Evolutionary conservation across 176 grass and related monocot genomes (phyloP).

Genomic region (Carex kokanica): DNA sequence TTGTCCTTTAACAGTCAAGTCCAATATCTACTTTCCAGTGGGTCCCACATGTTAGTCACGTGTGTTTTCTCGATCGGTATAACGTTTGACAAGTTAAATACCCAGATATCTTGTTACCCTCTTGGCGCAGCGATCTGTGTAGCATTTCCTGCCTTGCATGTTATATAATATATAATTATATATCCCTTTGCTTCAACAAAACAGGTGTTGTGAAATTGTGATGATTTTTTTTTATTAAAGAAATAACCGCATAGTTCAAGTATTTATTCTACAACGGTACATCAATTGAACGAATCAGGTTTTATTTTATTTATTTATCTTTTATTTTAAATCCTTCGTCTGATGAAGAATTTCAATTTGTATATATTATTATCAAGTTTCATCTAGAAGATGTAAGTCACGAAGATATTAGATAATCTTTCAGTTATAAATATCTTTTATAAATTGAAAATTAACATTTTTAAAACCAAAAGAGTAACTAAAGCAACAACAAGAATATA

Average conservation of each 20-base stretch:
- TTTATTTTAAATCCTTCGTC: background rate
- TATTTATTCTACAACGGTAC: background rate
- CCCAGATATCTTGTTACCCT: background rate
- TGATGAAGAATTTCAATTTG: background rate
- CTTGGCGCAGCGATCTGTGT: background rate
- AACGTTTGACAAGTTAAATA: constrained; percentile 3
- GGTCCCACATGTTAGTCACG: constrained; percentile 24
- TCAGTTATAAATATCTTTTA: too few species aligned
- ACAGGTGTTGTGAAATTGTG: background rate
- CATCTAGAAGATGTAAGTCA: background rate
- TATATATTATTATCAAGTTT: background rate
- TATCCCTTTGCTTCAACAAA: background rate
- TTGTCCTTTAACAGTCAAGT: constrained; percentile 17
- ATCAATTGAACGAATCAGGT: too few species aligned
- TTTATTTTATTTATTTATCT: background rate
- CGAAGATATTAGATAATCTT: background rate
- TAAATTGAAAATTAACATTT: too few species aligned
- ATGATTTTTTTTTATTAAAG: background rate
- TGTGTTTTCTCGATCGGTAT: constrained; percentile 22
- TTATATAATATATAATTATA: too few species aligned
- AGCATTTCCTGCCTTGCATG: background rate
- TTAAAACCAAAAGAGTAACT: too few species aligned
- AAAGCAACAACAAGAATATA: too few species aligned
- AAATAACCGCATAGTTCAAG: background rate
- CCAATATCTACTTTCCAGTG: background rate